These are phyloP conservation scores for Trapa bicornis DNA, from an alignment of 345 rosid genomes.

Conservation along the genomic window DNA sequence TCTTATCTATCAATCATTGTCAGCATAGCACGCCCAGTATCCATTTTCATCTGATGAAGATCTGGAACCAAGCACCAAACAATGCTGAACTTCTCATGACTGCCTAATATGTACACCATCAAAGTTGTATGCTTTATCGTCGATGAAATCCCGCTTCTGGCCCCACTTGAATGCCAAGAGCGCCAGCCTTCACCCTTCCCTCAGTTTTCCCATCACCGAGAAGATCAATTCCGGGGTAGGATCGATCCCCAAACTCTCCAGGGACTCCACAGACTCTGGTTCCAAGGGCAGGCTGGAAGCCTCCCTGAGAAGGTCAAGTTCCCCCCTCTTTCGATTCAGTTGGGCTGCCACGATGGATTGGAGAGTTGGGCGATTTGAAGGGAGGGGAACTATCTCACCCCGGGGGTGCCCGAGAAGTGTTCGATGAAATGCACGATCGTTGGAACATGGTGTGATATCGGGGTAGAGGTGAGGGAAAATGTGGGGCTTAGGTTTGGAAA, in stretches of 20 bases:
- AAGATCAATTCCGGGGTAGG: constrained; percentile 28
- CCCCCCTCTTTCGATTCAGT: constrained; percentile 13
- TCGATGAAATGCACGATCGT: constrained; percentile 45
- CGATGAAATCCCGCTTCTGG: constrained; percentile 33
- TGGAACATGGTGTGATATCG: not conserved
- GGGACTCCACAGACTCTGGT: constrained; percentile 38
- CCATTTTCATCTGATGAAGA: constrained; percentile 33
- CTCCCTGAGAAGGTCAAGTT: constrained; percentile 26
- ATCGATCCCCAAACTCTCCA: constrained; percentile 31
- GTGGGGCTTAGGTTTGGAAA: not conserved
- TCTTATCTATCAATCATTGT: constrained; percentile 71
- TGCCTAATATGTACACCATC: constrained; percentile 63
- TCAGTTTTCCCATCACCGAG: constrained; percentile 50
- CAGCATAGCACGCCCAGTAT: constrained; percentile 53
- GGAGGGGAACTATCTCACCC: constrained; percentile 12
- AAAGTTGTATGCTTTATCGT: constrained; percentile 36
- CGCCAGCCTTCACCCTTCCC: constrained; percentile 60
- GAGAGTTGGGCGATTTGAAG: constrained; percentile 24
- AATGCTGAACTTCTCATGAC: constrained; percentile 51
- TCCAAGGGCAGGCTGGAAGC: constrained; percentile 37
- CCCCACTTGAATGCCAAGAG: constrained; percentile 75
- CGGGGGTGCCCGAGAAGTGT: constrained; percentile 13
- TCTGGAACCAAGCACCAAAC: constrained; percentile 82
- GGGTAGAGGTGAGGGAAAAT: not conserved
- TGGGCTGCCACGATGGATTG: constrained; percentile 10